Evolutionary conservation across 2,329 filamentous ascomycete species (phyloP).

Genomic region (Helminthosporium solani): DNA sequence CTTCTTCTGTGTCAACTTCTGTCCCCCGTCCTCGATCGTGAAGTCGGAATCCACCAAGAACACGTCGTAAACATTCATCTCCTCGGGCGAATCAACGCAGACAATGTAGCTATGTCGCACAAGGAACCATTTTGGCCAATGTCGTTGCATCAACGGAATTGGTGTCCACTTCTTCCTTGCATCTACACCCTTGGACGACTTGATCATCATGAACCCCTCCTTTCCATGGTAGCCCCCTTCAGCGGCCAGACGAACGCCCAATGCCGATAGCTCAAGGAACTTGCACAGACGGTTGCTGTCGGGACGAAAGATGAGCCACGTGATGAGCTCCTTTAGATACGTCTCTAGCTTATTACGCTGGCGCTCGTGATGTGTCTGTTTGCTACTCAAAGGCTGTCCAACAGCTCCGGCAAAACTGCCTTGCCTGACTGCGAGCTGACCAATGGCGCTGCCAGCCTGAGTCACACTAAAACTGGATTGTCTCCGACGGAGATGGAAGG

Average conservation of each 20-base stretch:
- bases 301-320: conserved; percentile 93
- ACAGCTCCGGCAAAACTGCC: conserved; percentile 46
- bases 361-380: conserved; percentile 68
- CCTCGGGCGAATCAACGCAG: conserved; percentile 96
- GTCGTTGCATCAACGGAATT: conserved; percentile 73
- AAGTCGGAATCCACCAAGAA: conserved; percentile 95
- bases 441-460: conserved; percentile 23
- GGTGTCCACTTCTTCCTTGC: conserved; percentile 80
- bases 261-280: conserved; percentile 89
- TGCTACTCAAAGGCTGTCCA: conserved; percentile 42
- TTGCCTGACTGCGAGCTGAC: conserved; percentile 28
- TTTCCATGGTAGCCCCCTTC: conserved; percentile 98
- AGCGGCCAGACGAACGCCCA: conserved; percentile 88
- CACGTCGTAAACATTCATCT: conserved; percentile 98
- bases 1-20: conserved; percentile 52
- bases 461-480: conserved; percentile 55
- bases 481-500: conserved; percentile 59
- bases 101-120: conserved; percentile 98
- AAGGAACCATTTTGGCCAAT: conserved; percentile 94
- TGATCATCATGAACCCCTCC: conserved; percentile 90
- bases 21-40: conserved; percentile 70
- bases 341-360: conserved; percentile 84
- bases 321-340: conserved; percentile 90
- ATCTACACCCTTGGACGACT: conserved; percentile 85
- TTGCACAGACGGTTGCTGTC: conserved; percentile 96